Percentiles rank a stretch among this genome's conserved stretches.
These are phyloP conservation scores for Isabelozyma gotoi DNA, from an alignment of 805 yeast species.

Conservation along the genomic window DNA sequence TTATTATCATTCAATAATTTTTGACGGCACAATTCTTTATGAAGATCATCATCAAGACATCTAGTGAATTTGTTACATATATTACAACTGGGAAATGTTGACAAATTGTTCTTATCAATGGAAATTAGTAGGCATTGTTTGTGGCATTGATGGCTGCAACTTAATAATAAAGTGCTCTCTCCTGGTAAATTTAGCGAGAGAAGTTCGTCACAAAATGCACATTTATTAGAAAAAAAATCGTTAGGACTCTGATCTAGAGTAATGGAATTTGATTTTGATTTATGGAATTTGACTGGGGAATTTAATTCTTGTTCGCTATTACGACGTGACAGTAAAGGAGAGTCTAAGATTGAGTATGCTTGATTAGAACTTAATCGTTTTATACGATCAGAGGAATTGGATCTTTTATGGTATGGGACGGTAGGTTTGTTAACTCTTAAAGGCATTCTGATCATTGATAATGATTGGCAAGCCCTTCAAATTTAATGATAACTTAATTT, in stretches of 20 bases:
- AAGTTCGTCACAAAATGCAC: constrained; percentile 18
- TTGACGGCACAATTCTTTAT: constrained; percentile 1
- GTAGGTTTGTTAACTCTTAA: constrained; percentile 5
- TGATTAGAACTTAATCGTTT: neutral
- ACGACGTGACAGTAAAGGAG: constrained; percentile 1
- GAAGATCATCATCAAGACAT: constrained; percentile 9
- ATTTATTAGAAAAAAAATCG: no score
- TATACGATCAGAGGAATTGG: neutral
- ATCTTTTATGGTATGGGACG: constrained; percentile 3
- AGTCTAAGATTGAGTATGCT: neutral
- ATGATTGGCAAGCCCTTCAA: no score
- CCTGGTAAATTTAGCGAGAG: constrained; percentile 13
- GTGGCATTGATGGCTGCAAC: constrained; percentile 26
- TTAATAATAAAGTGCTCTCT: constrained; percentile 15
- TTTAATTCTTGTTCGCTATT: neutral
- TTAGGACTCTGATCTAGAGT: no score
- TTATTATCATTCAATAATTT: no score
- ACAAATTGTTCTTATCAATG: constrained; percentile 10
- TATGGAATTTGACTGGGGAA: neutral
- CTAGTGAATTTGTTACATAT: constrained; percentile 12
- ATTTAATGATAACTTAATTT: no score
- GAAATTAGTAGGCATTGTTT: constrained; percentile 19
- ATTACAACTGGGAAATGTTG: constrained; percentile 11
- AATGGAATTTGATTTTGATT: neutral
- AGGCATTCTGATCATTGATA: neutral